phyloP scores from a whole-genome alignment of 345 rosid genomes.

The Linum tenue region DNA sequence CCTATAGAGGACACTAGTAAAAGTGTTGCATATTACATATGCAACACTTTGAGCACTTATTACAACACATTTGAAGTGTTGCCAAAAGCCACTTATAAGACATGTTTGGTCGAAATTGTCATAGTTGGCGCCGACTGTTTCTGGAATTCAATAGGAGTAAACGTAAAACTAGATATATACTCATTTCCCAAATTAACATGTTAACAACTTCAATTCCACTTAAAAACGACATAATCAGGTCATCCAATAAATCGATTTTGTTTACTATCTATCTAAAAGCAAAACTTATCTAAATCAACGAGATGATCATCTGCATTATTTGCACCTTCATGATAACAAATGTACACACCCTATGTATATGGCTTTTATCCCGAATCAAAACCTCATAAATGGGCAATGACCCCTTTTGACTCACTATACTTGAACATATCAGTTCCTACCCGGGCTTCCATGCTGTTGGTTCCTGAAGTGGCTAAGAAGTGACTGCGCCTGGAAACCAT shows the following conservation, averaged over 20 bases:
- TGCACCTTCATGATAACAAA: constrained; percentile 17
- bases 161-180: no score
- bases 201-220: no score
- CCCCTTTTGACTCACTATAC: background rate
- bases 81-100: no score
- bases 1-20: no score
- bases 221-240: no score
- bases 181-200: no score
- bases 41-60: no score
- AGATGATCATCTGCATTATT: constrained; percentile 28
- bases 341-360: constrained; percentile 31
- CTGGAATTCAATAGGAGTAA: no score
- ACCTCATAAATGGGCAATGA: constrained; percentile 16
- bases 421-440: constrained; percentile 41
- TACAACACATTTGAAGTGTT: no score
- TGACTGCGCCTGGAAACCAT: constrained; percentile 69
- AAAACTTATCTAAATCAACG: constrained; percentile 13
- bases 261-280: constrained; percentile 10
- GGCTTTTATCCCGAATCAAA: constrained; percentile 10
- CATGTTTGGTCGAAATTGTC: no score
- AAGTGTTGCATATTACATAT: no score
- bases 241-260: constrained; percentile 10
- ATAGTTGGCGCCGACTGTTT: no score
- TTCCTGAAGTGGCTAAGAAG: constrained; percentile 66
- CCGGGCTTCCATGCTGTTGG: constrained; percentile 63